Evolutionary conservation across 2,329 filamentous ascomycete genomes (phyloP).

Genomic region (Botrytis deweyae): DNA sequence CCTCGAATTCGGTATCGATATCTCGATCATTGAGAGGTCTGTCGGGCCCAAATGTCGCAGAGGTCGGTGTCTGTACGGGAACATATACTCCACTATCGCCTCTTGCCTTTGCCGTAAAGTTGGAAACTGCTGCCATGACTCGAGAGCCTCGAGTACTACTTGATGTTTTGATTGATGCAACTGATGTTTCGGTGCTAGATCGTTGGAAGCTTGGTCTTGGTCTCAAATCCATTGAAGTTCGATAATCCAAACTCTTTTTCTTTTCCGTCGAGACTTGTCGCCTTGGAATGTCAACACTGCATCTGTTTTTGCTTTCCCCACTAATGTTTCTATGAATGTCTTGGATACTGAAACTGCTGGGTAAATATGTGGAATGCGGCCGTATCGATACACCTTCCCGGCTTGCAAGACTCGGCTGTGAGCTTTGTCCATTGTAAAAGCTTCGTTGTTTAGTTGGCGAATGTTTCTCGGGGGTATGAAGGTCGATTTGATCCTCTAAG

Average conservation of each 20-base stretch:
- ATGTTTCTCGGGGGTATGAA: slow-evolving; percentile 38
- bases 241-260: slow-evolving; percentile 9
- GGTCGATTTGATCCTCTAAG: slow-evolving; percentile 40
- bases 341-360: slow-evolving; percentile 39
- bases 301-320: slow-evolving; percentile 30
- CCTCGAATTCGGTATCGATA: slow-evolving; percentile 58
- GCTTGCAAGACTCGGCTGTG: slow-evolving; percentile 33
- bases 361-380: slow-evolving; percentile 39
- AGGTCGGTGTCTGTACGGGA: slow-evolving; percentile 35
- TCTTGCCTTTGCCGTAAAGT: slow-evolving; percentile 55
- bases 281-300: slow-evolving; percentile 34
- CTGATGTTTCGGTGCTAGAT: slow-evolving; percentile 32
- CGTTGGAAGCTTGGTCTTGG: slow-evolving; percentile 33
- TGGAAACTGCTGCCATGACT: slow-evolving; percentile 64
- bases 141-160: slow-evolving; percentile 51
- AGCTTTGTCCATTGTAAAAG: slow-evolving; percentile 33
- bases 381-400: slow-evolving; percentile 32
- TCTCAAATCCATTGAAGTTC: slow-evolving; percentile 11
- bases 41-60: slow-evolving; percentile 19
- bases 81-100: slow-evolving; percentile 12
- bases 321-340: slow-evolving; percentile 37
- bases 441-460: slow-evolving; percentile 37
- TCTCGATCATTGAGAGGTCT: slow-evolving; percentile 50
- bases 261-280: slow-evolving; percentile 30
- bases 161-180: slow-evolving; percentile 36